Conservation (phyloP, 1,284 basidiomycete species). For the Cryptococcus sp. region DNA sequence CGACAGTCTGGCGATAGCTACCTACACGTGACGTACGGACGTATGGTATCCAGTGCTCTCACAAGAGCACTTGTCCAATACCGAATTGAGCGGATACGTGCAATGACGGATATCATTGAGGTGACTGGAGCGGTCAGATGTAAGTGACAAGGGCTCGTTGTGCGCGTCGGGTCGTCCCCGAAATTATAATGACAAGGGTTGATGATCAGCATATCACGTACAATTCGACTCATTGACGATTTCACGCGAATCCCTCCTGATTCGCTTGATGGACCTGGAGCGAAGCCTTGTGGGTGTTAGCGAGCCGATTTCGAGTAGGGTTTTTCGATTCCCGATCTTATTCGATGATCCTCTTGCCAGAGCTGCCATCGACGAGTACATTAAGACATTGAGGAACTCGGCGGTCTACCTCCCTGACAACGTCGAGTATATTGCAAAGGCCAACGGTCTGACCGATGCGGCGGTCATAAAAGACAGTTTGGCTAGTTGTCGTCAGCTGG, state of each 20-base stretch:
- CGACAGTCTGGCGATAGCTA: constrained; percentile 24
- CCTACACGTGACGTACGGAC: constrained; percentile 30
- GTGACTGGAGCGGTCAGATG: constrained; percentile 18
- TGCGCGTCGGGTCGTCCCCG: too few species aligned
- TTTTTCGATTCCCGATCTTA: constrained; percentile 59
- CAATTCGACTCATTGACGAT: constrained; percentile 20
- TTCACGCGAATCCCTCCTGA: constrained; percentile 16
- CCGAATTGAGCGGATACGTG: constrained; percentile 17
- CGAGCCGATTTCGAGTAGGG: constrained; percentile 53
- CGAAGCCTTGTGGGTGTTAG: constrained; percentile 46
- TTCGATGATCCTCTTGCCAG: constrained; percentile 60
- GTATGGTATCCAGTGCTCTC: constrained; percentile 21
- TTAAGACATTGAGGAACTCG: constrained; percentile 55
- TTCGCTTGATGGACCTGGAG: constrained; percentile 29
- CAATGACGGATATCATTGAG: constrained; percentile 12
- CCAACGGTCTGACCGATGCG: constrained; percentile 57
- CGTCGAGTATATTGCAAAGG: constrained; percentile 60
- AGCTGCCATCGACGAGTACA: constrained; percentile 59
- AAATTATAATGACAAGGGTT: background rate
- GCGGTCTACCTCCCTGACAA: constrained; percentile 68
- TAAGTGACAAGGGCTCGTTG: constrained; percentile 2
- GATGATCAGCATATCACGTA: constrained; percentile 19
- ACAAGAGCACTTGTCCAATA: constrained; percentile 24
- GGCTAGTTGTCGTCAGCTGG: constrained; percentile 28
- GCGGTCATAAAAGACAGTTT: constrained; percentile 17